Conservation (phyloP, 2,329 filamentous ascomycete genomes). For the Fusarium graminum region DNA sequence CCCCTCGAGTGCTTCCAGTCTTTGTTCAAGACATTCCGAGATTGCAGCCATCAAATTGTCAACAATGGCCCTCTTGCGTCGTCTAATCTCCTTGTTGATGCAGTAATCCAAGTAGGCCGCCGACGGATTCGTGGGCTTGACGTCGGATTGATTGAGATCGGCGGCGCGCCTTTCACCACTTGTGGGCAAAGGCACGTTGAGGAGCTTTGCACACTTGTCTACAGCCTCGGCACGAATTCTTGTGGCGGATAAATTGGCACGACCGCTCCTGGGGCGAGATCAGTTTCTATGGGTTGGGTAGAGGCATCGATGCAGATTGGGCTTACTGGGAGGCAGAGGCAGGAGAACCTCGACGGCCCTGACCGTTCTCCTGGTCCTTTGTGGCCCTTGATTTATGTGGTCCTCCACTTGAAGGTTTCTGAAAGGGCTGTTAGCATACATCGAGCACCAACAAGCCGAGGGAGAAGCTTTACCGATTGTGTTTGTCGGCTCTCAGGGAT, state of each 20-base stretch:
- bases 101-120: slow-evolving; percentile 41
- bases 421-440: background rate
- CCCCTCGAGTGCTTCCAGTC: slow-evolving; percentile 42
- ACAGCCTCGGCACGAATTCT: slow-evolving; percentile 26
- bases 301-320: too few species aligned
- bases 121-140: slow-evolving; percentile 49
- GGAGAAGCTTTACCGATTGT: slow-evolving; percentile 13
- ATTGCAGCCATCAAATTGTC: slow-evolving; percentile 35
- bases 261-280: slow-evolving; percentile 25
- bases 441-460: rapidly evolving
- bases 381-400: slow-evolving; percentile 21
- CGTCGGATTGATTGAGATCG: slow-evolving; percentile 38
- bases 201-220: slow-evolving; percentile 25
- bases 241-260: slow-evolving; percentile 26
- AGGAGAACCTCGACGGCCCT: slow-evolving; percentile 44
- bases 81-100: slow-evolving; percentile 28
- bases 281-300: background rate
- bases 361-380: slow-evolving; percentile 44
- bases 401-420: slow-evolving; percentile 28
- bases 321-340: slow-evolving; percentile 32
- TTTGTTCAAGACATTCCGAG: slow-evolving; percentile 36
- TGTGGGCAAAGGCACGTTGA: slow-evolving; percentile 41
- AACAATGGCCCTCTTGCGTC: slow-evolving; percentile 27
- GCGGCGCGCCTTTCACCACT: slow-evolving; percentile 40
- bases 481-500: slow-evolving; percentile 11